phyloP scores from a whole-genome alignment of 2,329 filamentous ascomycete genomes.

The Sporothrix variecibatus region DNA sequence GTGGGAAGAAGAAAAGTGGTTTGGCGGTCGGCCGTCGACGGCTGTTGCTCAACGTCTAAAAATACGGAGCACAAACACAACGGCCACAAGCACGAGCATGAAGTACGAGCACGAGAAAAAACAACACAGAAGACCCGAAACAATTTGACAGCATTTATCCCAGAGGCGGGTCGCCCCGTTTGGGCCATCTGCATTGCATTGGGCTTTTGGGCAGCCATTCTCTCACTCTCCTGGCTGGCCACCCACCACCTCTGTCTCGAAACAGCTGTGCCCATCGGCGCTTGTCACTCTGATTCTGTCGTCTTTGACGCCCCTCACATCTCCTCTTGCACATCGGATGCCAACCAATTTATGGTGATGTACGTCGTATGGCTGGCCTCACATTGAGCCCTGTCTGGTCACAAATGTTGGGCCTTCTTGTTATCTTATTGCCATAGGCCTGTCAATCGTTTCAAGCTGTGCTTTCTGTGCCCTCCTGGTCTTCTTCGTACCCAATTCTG shows the following conservation, averaged over 20 bases:
- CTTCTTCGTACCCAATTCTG: background rate
- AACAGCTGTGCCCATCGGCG: background rate
- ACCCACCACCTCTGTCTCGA: background rate
- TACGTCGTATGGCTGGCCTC: background rate
- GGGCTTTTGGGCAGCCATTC: slow-evolving; percentile 27
- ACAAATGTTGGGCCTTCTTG: background rate
- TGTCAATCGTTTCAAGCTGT: background rate
- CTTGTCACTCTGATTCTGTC: background rate
- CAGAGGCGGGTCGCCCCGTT: background rate
- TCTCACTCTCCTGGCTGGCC: background rate
- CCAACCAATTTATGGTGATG: background rate
- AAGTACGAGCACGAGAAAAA: background rate
- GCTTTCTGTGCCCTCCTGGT: background rate
- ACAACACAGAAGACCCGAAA: too few species aligned
- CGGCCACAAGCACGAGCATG: background rate
- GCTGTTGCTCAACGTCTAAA: background rate
- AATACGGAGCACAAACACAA: background rate
- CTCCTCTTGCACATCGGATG: background rate
- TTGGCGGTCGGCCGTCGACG: background rate
- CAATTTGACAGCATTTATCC: background rate
- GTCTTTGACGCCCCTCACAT: background rate
- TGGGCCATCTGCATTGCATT: slow-evolving; percentile 22
- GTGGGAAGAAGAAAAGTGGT: background rate
- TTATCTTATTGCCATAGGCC: background rate
- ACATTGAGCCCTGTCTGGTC: background rate